Conservation (phyloP, 2,329 filamentous ascomycete species). For the Arthrobotrys conoides region DNA sequence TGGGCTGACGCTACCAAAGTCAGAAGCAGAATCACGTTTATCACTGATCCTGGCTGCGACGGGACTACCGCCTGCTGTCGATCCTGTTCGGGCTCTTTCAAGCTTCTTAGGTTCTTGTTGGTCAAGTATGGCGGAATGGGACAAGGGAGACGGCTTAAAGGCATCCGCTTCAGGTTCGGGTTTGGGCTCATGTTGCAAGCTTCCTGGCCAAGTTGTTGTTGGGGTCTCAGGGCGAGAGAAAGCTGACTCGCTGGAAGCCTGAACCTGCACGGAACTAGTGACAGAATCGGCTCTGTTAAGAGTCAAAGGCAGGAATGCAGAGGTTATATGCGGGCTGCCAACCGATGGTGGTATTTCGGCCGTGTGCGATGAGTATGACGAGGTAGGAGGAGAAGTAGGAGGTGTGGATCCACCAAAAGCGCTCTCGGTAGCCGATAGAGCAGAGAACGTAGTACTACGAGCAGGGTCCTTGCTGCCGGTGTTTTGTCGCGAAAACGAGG, state of each 20-base stretch:
- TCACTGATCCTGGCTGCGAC: conserved; percentile 56
- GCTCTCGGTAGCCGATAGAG: conserved; percentile 62
- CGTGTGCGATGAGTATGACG: conserved; percentile 72
- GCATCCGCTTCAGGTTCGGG: conserved; percentile 63
- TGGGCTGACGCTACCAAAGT: conserved; percentile 65
- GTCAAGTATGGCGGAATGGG: conserved; percentile 64
- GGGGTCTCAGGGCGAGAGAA: conserved; percentile 67
- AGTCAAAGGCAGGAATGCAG: conserved; percentile 80
- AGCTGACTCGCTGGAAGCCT: conserved; percentile 76
- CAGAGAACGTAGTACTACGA: conserved; percentile 62
- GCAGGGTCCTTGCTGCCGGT: conserved; percentile 68
- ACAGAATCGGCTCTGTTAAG: conserved; percentile 77
- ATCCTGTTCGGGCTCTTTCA: conserved; percentile 63
- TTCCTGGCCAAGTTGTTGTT: conserved; percentile 66
- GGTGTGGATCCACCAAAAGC: conserved; percentile 71
- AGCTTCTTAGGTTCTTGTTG: conserved; percentile 61
- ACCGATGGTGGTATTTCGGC: conserved; percentile 75
- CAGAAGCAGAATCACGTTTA: conserved; percentile 67
- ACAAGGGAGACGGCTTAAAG: conserved; percentile 61
- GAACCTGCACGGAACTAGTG: conserved; percentile 83
- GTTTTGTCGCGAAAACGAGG: conserved; percentile 76
- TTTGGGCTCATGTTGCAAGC: conserved; percentile 62
- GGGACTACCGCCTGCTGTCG: conserved; percentile 62
- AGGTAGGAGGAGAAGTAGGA: conserved; percentile 75
- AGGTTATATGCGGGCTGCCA: conserved; percentile 82